phyloP scores from a whole-genome alignment of 2,329 filamentous ascomycete species.

The Claviceps sp. region DNA sequence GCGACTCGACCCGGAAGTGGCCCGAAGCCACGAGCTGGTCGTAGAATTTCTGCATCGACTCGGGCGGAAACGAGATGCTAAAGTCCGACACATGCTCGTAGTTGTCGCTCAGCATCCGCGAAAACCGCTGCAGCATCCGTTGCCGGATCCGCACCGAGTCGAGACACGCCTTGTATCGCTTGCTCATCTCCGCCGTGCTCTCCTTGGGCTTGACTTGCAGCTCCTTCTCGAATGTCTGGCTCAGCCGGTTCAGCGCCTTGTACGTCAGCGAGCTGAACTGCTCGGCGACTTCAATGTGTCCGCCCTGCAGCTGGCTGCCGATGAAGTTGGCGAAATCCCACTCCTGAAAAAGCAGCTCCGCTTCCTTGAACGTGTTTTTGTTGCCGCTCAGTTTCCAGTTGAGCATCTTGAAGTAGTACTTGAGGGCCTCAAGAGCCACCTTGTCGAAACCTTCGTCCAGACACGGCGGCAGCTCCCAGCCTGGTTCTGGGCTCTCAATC shows the following conservation, averaged over 20 bases:
- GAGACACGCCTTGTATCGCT: constrained; percentile 86
- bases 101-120: constrained; percentile 74
- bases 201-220: constrained; percentile 75
- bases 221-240: constrained; percentile 83
- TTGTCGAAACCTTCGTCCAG: constrained; percentile 94
- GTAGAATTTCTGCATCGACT: constrained; percentile 62
- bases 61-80: constrained; percentile 59
- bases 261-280: constrained; percentile 92
- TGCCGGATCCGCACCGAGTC: constrained; percentile 94
- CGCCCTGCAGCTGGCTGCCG: constrained; percentile 78
- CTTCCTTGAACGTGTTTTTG: constrained; percentile 98
- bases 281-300: constrained; percentile 92
- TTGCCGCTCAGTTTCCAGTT: constrained; percentile 97
- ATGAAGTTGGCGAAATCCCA: constrained; percentile 97
- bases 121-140: constrained; percentile 92
- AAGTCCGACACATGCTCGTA: constrained; percentile 97
- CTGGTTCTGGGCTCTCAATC: constrained; percentile 74
- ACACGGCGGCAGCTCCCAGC: constrained; percentile 91
- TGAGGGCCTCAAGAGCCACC: constrained; percentile 81
- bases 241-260: constrained; percentile 80
- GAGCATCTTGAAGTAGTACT: constrained; percentile 97
- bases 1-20: constrained; percentile 75
- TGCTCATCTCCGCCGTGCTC: constrained; percentile 78
- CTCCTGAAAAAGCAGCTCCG: constrained; percentile 91
- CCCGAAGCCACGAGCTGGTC: constrained; percentile 68